Conservation (phyloP, 176 grass and related monocot genomes). For the Cenchrus purpureus region DNA sequence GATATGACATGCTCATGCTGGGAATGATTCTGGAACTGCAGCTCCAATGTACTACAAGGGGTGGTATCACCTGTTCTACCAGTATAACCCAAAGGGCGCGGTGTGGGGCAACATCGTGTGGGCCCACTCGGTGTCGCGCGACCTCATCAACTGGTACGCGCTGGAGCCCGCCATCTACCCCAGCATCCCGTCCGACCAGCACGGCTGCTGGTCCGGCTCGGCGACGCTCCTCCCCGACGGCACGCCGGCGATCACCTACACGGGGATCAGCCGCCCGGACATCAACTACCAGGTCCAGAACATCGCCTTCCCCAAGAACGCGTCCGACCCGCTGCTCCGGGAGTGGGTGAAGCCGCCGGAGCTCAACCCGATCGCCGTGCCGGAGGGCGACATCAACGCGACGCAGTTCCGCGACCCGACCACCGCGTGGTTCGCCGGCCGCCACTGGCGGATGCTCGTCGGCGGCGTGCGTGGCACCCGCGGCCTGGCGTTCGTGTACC, state of each 20-base stretch:
- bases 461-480: constrained; percentile 32
- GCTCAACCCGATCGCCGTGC: constrained; percentile 49
- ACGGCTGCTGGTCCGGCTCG: constrained; percentile 62
- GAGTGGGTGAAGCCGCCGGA: constrained; percentile 57
- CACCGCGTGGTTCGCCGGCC: constrained; percentile 50
- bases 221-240: constrained; percentile 50
- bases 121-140: constrained; percentile 69
- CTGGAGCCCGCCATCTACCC: constrained; percentile 54
- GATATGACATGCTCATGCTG: too few relatives aligned
- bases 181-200: constrained; percentile 37
- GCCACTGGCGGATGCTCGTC: constrained; percentile 59
- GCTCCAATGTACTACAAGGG: constrained; percentile 74
- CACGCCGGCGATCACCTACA: constrained; percentile 53
- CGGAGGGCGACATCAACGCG: constrained; percentile 35
- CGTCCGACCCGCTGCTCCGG: constrained; percentile 49
- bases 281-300: constrained; percentile 62
- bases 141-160: constrained; percentile 62
- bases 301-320: constrained; percentile 56
- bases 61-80: constrained; percentile 80
- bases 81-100: constrained; percentile 73
- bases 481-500: constrained; percentile 43
- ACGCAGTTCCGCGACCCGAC: constrained; percentile 67
- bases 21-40: not conserved
- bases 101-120: constrained; percentile 81
- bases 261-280: constrained; percentile 29